Conservation (phyloP, 2,329 filamentous ascomycete species). For the Pestalotiopsis sp. region DNA sequence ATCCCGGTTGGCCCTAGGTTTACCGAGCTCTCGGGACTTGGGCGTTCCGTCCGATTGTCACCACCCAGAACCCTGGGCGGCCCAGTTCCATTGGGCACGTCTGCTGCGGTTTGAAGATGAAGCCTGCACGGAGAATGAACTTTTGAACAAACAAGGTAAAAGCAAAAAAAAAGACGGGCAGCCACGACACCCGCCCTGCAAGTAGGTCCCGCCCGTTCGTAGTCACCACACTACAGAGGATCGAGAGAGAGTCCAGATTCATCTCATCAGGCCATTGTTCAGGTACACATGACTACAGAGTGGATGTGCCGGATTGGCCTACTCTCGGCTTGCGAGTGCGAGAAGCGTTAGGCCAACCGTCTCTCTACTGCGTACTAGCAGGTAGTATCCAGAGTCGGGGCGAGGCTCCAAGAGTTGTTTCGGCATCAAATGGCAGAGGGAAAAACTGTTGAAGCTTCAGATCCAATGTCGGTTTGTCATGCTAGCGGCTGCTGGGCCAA, state of each 20-base stretch:
- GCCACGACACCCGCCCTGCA: background rate
- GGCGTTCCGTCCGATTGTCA: slow-evolving; percentile 9
- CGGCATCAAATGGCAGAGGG: background rate
- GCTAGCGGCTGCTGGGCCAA: background rate
- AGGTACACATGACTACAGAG: background rate
- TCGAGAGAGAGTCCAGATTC: background rate
- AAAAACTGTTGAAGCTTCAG: background rate
- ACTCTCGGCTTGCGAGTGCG: background rate
- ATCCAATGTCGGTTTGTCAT: background rate
- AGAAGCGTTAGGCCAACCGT: background rate
- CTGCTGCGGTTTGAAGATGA: background rate
- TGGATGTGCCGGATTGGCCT: background rate
- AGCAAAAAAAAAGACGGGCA: no score
- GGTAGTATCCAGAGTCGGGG: background rate
- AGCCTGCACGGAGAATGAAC: background rate
- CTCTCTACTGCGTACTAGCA: background rate
- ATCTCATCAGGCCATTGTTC: background rate
- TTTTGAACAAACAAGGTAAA: background rate
- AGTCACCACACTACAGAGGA: no score
- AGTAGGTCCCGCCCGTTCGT: background rate
- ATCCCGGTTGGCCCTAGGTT: slow-evolving; percentile 2
- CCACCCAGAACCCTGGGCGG: background rate
- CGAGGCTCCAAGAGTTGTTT: background rate
- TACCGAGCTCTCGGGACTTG: slow-evolving; percentile 10
- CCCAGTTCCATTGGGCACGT: background rate